Percentiles rank a stretch among this genome's conserved stretches.
Conservation (phyloP, 2,329 filamentous ascomycete genomes). For the Neurospora crassa region DNA sequence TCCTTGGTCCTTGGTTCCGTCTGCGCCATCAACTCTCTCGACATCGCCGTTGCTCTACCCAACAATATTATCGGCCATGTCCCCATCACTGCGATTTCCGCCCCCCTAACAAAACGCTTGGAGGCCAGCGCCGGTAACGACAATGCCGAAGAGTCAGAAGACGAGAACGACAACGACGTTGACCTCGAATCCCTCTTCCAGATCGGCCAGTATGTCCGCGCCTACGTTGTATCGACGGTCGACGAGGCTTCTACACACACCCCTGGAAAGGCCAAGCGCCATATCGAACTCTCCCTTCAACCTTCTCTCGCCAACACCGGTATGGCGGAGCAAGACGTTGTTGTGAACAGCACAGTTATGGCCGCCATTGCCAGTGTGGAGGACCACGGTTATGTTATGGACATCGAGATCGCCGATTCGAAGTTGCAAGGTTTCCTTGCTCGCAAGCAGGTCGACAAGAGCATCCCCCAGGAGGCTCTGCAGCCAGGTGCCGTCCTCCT, state of each 20-base stretch:
- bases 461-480: slow-evolving; percentile 55
- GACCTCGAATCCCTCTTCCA: slow-evolving; percentile 68
- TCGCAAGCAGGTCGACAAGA: slow-evolving; percentile 66
- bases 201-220: slow-evolving; percentile 80
- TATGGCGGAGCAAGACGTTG: slow-evolving; percentile 61
- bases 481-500: slow-evolving; percentile 79
- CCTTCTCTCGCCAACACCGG: slow-evolving; percentile 71
- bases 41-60: slow-evolving; percentile 73
- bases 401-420: slow-evolving; percentile 63
- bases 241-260: slow-evolving; percentile 44
- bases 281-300: slow-evolving; percentile 78
- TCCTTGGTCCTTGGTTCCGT: slow-evolving; percentile 84
- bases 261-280: slow-evolving; percentile 58
- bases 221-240: slow-evolving; percentile 69
- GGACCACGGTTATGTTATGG: slow-evolving; percentile 92
- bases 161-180: slow-evolving; percentile 47
- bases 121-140: slow-evolving; percentile 55
- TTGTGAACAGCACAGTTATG: slow-evolving; percentile 71
- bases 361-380: slow-evolving; percentile 86
- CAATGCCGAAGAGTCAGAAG: slow-evolving; percentile 37
- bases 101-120: slow-evolving; percentile 65
- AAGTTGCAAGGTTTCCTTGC: slow-evolving; percentile 74
- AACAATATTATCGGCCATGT: slow-evolving; percentile 91
- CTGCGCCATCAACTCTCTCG: slow-evolving; percentile 66
- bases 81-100: slow-evolving; percentile 84